Evolutionary conservation across 106 monocot genomes (phyloP), one percentile per base, ranked within the genome.

Genomic region (Acorus gramineus): DNA sequence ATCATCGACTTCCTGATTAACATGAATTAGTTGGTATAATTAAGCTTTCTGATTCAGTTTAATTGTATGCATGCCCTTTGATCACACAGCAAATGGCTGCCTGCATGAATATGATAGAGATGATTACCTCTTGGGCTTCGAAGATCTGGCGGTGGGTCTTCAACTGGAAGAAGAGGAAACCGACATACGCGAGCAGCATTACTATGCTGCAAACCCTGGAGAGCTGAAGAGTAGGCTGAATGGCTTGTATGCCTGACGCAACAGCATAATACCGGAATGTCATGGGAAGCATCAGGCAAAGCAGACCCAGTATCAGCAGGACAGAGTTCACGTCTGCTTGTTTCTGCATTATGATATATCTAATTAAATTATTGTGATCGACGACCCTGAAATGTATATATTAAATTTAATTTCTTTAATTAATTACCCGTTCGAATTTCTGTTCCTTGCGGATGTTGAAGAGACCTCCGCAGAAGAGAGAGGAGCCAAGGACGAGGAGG

Each of bases 131-230:
- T 58, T 62, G 75, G 4, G 85, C 47, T 43, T 86, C 89, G 49
- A 89, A 93, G 46, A 91, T 71, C 46, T 79, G 76, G 56, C 85
- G 77, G 58, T 93, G 85, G 11, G 93, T 93, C 79, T 86, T 93
- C 8, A 93, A 74, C 67, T 93, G 93, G 75, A 93, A 93, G 79
- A 89, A 81, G 66, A 93, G 78, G 67, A 86, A 89, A 44, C 77
- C 82, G 8, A 77, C 60, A 50, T 89, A 93, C 44, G 81, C 83
- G 6, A 81, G 11, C 52, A 93, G 81, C 86, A 93, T 85, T 46
- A 81, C 49, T 44, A 93, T 63, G 72, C 93, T 89, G 64, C 89
- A 93, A 0, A 64, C 69, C 55, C 93, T 78, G 3, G 93, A 93
- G 10, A 93, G 60, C 11, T 54, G 53, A 55, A 89, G 59, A 3